Percentiles rank a stretch among this genome's conserved stretches.
phyloP scores from a whole-genome alignment of 495 filamentous ascomycete genomes.

The Hypoxylon subgilvum region DNA sequence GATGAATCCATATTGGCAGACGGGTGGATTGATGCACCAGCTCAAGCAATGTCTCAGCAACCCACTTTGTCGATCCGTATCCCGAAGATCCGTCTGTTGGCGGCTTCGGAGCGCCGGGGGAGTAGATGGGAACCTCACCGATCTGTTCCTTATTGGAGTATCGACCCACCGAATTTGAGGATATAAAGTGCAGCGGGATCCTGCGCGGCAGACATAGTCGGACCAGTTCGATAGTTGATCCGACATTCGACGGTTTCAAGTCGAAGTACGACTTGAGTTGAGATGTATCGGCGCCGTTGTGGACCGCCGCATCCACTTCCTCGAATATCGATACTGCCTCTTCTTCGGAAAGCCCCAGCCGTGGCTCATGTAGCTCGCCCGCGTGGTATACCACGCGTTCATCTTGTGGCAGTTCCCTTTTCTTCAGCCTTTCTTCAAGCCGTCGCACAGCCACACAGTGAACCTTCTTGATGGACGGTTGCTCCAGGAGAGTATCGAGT shows the following conservation, averaged over 20 bases:
- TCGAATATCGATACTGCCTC: slow-evolving; percentile 40
- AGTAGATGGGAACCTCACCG: too few species aligned
- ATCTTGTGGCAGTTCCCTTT: neutral
- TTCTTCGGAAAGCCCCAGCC: slow-evolving; percentile 46
- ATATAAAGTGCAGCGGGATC: slow-evolving; percentile 38
- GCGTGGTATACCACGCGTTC: slow-evolving; percentile 39
- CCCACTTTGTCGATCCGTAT: slow-evolving; percentile 33
- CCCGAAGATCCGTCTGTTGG: slow-evolving; percentile 27
- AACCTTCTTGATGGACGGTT: slow-evolving; percentile 20
- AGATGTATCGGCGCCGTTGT: slow-evolving; percentile 43
- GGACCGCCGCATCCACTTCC: slow-evolving; percentile 53
- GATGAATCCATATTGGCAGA: slow-evolving; percentile 26
- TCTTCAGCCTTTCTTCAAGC: neutral
- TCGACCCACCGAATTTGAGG: too few species aligned
- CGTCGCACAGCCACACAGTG: slow-evolving; percentile 18
- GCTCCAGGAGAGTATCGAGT: too few species aligned
- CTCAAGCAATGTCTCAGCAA: slow-evolving; percentile 27
- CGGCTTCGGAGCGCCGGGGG: too few species aligned
- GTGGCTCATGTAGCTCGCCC: slow-evolving; percentile 35
- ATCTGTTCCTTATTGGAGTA: too few species aligned
- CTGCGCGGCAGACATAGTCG: slow-evolving; percentile 24
- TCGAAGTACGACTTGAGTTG: slow-evolving; percentile 32
- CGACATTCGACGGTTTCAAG: slow-evolving; percentile 31
- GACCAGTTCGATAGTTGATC: slow-evolving; percentile 24
- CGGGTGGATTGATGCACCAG: neutral